A percentile compares a stretch with the other conserved stretches of the same genome.
phyloP scores from a whole-genome alignment of 2,329 filamentous ascomycete genomes.

The Talaromyces sp. region DNA sequence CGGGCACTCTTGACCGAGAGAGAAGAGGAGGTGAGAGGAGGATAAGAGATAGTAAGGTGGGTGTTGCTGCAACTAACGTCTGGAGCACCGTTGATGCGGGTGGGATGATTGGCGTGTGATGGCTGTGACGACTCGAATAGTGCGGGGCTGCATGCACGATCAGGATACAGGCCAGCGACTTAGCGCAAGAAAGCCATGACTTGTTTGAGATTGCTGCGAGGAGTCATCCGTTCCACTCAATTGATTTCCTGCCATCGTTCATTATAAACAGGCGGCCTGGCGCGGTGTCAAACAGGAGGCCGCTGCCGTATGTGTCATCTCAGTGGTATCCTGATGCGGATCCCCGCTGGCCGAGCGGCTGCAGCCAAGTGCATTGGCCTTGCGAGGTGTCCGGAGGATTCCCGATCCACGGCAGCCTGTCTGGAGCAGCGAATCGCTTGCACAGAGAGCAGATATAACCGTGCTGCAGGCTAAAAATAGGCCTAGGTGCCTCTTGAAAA shows the following conservation, averaged over 20 bases:
- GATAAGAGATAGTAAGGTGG: neutral
- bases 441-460: neutral
- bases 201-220: neutral
- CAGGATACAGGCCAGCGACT: neutral
- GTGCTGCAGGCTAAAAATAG: neutral
- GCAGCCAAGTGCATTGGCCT: neutral
- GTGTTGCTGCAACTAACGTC: neutral
- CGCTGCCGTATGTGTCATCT: neutral
- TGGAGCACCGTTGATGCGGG: neutral
- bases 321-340: neutral
- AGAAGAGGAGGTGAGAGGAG: neutral
- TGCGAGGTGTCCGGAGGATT: neutral
- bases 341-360: neutral
- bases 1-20: neutral
- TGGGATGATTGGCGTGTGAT: slow-evolving; percentile 6
- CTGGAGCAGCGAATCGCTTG: neutral
- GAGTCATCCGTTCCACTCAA: neutral
- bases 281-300: neutral
- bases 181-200: neutral
- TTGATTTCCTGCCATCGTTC: neutral
- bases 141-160: slow-evolving; percentile 9
- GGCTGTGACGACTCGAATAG: slow-evolving; percentile 1
- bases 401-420: neutral
- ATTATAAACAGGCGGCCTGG: neutral
- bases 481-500: neutral